These are phyloP conservation scores for Ganoderma meredithae DNA, from an alignment of 1,284 basidiomycete species.

Conservation along the genomic window DNA sequence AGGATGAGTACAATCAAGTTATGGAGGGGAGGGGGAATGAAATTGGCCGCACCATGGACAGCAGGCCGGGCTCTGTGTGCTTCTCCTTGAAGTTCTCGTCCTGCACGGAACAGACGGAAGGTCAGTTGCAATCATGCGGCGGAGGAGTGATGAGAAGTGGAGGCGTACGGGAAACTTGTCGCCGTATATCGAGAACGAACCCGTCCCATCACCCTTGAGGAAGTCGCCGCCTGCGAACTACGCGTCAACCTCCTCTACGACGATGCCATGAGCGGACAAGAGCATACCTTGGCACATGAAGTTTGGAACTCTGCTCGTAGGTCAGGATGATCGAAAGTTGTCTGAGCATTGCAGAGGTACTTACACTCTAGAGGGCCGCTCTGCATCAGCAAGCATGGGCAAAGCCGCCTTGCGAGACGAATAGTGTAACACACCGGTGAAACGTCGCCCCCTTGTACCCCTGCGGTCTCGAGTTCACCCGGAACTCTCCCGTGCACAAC, in stretches of 20 bases:
- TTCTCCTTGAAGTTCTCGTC: slow-evolving; percentile 96
- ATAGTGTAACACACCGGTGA: slow-evolving; percentile 72
- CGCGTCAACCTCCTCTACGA: background rate
- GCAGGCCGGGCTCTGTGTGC: slow-evolving; percentile 83
- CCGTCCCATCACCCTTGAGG: slow-evolving; percentile 91
- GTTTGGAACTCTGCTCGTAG: slow-evolving; percentile 65
- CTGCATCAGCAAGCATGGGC: slow-evolving; percentile 32
- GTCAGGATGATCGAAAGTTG: slow-evolving; percentile 11
- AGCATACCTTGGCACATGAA: slow-evolving; percentile 85
- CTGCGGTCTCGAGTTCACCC: slow-evolving; percentile 86
- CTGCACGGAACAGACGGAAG: slow-evolving; percentile 43
- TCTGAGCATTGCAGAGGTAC: slow-evolving; percentile 37
- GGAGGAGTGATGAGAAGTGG: background rate
- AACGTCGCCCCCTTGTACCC: slow-evolving; percentile 92
- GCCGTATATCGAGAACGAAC: slow-evolving; percentile 94
- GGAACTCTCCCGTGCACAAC: slow-evolving; percentile 94
- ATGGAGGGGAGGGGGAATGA: background rate
- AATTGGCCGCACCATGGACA: slow-evolving; percentile 78
- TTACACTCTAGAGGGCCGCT: slow-evolving; percentile 68
- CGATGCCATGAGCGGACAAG: background rate
- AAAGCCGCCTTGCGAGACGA: background rate
- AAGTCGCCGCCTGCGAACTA: slow-evolving; percentile 79
- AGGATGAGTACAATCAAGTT: background rate
- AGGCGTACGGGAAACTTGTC: slow-evolving; percentile 82
- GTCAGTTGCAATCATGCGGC: background rate